Conservation (phyloP, 2,329 filamentous ascomycete genomes). For the Mariannaea sp. region DNA sequence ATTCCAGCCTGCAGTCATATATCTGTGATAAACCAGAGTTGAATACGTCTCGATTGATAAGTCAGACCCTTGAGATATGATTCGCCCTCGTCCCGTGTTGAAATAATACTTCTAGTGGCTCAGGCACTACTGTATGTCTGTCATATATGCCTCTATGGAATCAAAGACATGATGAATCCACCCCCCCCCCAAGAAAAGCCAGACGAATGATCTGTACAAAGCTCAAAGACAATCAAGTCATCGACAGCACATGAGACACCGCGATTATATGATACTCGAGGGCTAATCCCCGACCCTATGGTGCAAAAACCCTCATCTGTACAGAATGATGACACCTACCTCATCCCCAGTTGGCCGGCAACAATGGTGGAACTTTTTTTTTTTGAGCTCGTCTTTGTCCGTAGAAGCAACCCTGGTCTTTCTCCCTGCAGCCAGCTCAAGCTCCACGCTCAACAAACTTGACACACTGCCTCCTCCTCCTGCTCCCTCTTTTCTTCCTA, state of each 20-base stretch:
- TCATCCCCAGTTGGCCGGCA: constrained; percentile 15
- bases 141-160: not conserved
- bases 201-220: not conserved
- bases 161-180: not conserved
- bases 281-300: too few species aligned
- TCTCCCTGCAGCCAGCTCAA: constrained; percentile 5
- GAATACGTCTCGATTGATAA: too few species aligned
- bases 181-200: constrained; percentile 1
- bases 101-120: not conserved
- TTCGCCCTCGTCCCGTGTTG: constrained; percentile 13
- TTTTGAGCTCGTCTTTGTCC: constrained; percentile 7
- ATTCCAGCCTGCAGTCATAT: too few species aligned
- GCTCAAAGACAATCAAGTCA: not conserved
- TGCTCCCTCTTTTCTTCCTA: too few species aligned
- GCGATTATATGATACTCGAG: not conserved
- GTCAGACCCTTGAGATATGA: constrained; percentile 35
- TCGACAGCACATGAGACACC: not conserved
- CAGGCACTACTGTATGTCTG: too few species aligned
- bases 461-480: constrained; percentile 12
- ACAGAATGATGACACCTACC: constrained; percentile 19
- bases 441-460: constrained; percentile 21
- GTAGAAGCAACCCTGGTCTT: not conserved
- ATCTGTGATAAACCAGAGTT: too few species aligned
- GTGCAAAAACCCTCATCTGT: not conserved
- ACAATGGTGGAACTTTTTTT: constrained; percentile 10